phyloP scores from a whole-genome alignment of 768 basidiomycete genomes.

The Pisolithus tinctorius region DNA sequence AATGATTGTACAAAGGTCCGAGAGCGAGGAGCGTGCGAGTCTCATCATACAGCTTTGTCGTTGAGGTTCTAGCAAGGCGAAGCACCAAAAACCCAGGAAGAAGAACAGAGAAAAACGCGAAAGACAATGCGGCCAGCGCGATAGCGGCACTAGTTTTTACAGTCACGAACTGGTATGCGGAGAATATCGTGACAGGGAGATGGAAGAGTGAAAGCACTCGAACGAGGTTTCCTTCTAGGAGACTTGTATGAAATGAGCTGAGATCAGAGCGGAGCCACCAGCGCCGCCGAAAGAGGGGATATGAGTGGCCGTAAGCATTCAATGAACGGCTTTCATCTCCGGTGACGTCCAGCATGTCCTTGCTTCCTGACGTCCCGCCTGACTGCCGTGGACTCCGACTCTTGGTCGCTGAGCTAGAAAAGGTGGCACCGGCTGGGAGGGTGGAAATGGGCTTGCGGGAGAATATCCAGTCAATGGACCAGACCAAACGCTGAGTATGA shows the following conservation, averaged over 20 bases:
- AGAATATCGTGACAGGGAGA: constrained; percentile 88
- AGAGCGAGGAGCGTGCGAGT: constrained; percentile 84
- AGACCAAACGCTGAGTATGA: constrained; percentile 65
- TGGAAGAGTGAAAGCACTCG: constrained; percentile 91
- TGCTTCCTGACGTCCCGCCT: constrained; percentile 29
- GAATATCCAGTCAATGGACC: constrained; percentile 59
- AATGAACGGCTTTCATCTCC: constrained; percentile 26
- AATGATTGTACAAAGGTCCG: constrained; percentile 93
- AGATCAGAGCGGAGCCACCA: constrained; percentile 43
- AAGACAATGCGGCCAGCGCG: constrained; percentile 75
- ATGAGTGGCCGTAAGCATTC: constrained; percentile 16
- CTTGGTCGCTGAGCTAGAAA: constrained; percentile 10
- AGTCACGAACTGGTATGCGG: constrained; percentile 55
- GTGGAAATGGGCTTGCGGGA: constrained; percentile 18
- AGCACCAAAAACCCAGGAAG: constrained; percentile 69
- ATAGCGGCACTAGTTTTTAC: constrained; percentile 50
- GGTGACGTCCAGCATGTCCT: constrained; percentile 41
- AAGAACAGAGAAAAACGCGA: constrained; percentile 71
- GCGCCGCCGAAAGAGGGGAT: constrained; percentile 23
- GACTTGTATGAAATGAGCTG: constrained; percentile 73
- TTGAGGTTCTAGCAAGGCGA: constrained; percentile 73
- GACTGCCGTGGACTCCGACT: constrained; percentile 37
- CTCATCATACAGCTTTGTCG: constrained; percentile 91
- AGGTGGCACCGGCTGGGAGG: constrained; percentile 14
- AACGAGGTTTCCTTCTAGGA: constrained; percentile 85